Evolutionary conservation across 73 alveolate genomes (phyloP).

Genomic region (Symbiodinium pilosum): DNA sequence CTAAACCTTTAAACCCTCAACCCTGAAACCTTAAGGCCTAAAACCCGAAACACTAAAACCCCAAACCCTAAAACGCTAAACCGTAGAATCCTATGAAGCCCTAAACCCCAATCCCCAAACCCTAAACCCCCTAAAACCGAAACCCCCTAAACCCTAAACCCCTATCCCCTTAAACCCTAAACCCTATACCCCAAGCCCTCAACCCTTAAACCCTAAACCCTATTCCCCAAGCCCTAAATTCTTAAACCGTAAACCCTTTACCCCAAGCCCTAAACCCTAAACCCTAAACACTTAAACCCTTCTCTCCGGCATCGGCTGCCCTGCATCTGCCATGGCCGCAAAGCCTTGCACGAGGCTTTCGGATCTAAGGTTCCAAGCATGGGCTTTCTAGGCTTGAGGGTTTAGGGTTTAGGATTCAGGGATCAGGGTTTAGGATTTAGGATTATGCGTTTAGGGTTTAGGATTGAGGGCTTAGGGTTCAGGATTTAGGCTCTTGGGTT

Average conservation of each 20-base stretch:
- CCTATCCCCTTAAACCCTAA: too few relatives aligned
- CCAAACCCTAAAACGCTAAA: too few relatives aligned
- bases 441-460: background rate
- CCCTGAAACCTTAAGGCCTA: too few relatives aligned
- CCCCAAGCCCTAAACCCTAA: background rate
- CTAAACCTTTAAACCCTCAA: too few relatives aligned
- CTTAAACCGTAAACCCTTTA: background rate
- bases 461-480: background rate
- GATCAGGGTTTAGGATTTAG: background rate
- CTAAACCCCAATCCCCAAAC: too few relatives aligned
- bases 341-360: background rate
- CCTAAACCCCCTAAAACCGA: too few relatives aligned
- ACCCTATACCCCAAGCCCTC: too few relatives aligned
- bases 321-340: background rate
- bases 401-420: background rate
- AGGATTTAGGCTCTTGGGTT: background rate
- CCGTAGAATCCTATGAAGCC: too few relatives aligned
- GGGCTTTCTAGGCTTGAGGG: background rate
- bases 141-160: too few relatives aligned
- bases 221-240: background rate
- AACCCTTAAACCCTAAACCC: background rate
- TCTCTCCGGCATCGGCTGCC: slow-evolving; percentile 9
- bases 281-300: background rate
- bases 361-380: background rate
- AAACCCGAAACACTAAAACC: too few relatives aligned